Base-by-base conservation (phyloP, 768 basidiomycete genomes). In the Rhizopogon roseolus region DNA sequence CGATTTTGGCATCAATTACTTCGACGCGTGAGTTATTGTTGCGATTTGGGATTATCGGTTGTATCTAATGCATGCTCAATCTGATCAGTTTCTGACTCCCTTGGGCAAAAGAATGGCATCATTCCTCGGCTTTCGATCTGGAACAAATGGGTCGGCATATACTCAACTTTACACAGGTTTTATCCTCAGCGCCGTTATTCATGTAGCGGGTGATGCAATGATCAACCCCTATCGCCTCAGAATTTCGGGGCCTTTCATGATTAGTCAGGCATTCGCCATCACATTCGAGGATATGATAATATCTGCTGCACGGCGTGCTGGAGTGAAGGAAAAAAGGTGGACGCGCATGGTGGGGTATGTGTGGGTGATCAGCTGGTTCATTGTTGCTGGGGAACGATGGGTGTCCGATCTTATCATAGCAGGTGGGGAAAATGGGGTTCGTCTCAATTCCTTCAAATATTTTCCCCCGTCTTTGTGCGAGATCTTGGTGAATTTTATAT, bases 1-100 rank as follows among this genome's bases (percentile, higher is more conserved):
- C 64, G 64, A 32, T 58, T 64, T 1, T 76, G 74, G 73, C 76
- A 76, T 51, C 74, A 76, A 52, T 50, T 64, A 27, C 46, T 73
- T 25, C 67, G 71, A 39, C 64, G 66, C 36, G 74, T 76, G 54
- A 50, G 71, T 22, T 54, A 16, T 9, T n/a, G 4, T 9, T 16
- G n/a, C 29, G 46, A 22, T 22, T 27, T 17, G 43, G 40, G 11
- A 43, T 27, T 34, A 32, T 32, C 29, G 16, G 16, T 9, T 5
- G 2, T 28, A 43, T 9, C 42, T 40, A 8, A 40, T 10, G 39
- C 39, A 40, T 40, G 7, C 8, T 51, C 10, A 14, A 49, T 41
- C 16, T 45, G 46, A 6, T 25, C 50, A 73, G 71, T 56, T 62
- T 41, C 41, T 69, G 17, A 57, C 62, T 6, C 57, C 54, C 25